phyloP scores from a whole-genome alignment of 768 basidiomycete genomes.

The Pulveroboletus sp. region DNA sequence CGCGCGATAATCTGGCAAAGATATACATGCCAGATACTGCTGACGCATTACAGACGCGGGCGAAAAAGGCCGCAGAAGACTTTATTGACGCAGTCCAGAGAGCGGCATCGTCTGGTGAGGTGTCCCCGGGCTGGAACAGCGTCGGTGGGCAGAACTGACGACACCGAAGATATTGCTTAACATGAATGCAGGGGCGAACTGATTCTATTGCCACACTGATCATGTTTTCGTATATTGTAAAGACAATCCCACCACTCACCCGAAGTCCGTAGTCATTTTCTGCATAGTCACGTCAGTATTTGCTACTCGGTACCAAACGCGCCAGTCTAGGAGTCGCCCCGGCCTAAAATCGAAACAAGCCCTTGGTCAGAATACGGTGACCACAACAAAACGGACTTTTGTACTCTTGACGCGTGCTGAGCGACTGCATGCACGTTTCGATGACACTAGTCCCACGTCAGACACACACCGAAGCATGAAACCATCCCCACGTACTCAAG shows the following conservation, averaged over 20 bases:
- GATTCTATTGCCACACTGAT: constrained; percentile 39
- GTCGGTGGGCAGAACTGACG: constrained; percentile 21
- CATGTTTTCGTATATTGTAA: constrained; percentile 86
- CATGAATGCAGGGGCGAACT: neutral
- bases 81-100: constrained; percentile 14
- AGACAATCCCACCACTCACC: constrained; percentile 92
- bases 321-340: constrained; percentile 90
- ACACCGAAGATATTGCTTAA: constrained; percentile 15
- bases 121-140: constrained; percentile 12
- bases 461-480: neutral
- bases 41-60: constrained; percentile 6
- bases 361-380: constrained; percentile 91
- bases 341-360: constrained; percentile 90
- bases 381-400: constrained; percentile 95
- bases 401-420: constrained; percentile 80
- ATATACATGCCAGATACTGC: constrained; percentile 13
- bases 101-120: constrained; percentile 11
- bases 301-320: constrained; percentile 69
- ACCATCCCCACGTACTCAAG: constrained; percentile 54
- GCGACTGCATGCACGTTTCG: constrained; percentile 97
- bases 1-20: constrained; percentile 11
- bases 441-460: constrained; percentile 64
- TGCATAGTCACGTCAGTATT: neutral
- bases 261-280: constrained; percentile 29
- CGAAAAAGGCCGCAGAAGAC: constrained; percentile 1